Evolutionary conservation across 768 basidiomycete species (phyloP).

Genomic region (Rhodotorula kratochvilovae): DNA sequence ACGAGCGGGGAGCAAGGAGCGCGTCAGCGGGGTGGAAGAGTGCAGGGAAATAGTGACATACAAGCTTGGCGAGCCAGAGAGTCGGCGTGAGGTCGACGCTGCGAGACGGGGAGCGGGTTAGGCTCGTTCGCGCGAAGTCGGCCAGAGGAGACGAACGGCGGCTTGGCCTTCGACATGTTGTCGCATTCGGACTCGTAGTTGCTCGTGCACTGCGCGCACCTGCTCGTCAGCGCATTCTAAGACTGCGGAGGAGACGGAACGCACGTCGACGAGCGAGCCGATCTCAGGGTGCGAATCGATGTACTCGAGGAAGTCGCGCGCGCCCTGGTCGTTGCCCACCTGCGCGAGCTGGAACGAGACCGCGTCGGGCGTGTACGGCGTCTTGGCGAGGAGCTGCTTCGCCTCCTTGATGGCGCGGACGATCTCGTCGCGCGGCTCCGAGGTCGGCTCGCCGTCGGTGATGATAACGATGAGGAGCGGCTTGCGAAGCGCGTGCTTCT

Average conservation of each 20-base stretch:
- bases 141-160: slow-evolving; percentile 1
- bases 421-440: slow-evolving; percentile 46
- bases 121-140: neutral
- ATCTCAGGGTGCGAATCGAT: slow-evolving; percentile 48
- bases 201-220: neutral
- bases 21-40: neutral
- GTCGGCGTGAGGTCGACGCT: slow-evolving; percentile 45
- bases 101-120: neutral
- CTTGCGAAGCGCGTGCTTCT: slow-evolving; percentile 47
- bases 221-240: neutral
- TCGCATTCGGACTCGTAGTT: slow-evolving; percentile 33
- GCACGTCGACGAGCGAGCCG: slow-evolving; percentile 48
- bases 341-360: slow-evolving; percentile 46
- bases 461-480: slow-evolving; percentile 49
- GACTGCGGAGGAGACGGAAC: slow-evolving; percentile 29
- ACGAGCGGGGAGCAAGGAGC: neutral
- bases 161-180: slow-evolving; percentile 13
- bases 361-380: slow-evolving; percentile 45
- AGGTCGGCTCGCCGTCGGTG: slow-evolving; percentile 39
- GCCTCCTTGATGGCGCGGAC: slow-evolving; percentile 39
- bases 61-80: slow-evolving; percentile 48
- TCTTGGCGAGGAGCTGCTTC: slow-evolving; percentile 8
- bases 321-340: slow-evolving; percentile 42
- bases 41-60: neutral
- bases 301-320: slow-evolving; percentile 47